These are phyloP conservation scores for Malania oleifera DNA, from an alignment of 164 flowering plant genomes.

Conservation along the genomic window DNA sequence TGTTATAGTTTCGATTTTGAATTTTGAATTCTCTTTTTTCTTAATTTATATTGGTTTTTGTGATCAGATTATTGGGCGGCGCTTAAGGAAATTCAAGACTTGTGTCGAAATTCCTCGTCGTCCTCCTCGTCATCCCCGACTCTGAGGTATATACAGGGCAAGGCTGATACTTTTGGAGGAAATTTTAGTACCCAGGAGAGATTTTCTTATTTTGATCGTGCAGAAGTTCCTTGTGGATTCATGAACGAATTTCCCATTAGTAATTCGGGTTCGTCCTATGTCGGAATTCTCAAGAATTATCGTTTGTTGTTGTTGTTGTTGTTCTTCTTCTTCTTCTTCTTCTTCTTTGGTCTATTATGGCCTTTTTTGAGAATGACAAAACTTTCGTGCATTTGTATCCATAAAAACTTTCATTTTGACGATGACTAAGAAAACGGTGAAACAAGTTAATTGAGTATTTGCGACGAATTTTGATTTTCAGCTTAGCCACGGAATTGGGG, in stretches of 20 bases:
- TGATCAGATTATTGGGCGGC: conserved; percentile 59
- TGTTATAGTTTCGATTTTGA: too few species aligned
- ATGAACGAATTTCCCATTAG: conserved; percentile 56
- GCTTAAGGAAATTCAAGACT: conserved; percentile 46
- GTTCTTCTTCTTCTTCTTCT: neutral
- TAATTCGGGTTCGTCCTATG: conserved; percentile 42
- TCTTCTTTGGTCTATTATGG: too few species aligned
- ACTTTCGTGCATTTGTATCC: too few species aligned
- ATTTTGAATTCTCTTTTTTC: neutral
- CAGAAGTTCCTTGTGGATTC: conserved; percentile 78
- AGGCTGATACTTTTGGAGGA: conserved; percentile 54
- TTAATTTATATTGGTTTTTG: conserved; percentile 5
- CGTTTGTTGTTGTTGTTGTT: neutral
- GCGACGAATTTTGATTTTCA: too few species aligned
- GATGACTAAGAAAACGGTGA: too few species aligned
- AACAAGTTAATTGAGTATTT: too few species aligned
- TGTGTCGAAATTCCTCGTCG: conserved; percentile 30
- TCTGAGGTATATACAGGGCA: conserved; percentile 41
- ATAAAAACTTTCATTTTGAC: too few species aligned
- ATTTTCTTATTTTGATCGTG: conserved; percentile 48
- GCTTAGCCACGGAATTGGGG: too few species aligned
- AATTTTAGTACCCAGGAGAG: conserved; percentile 54
- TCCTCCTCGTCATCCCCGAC: conserved; percentile 17
- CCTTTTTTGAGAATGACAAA: too few species aligned
- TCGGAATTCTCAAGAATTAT: neutral